A percentile compares a stretch with the other conserved stretches of the same genome.
phyloP scores from a whole-genome alignment of 2,329 filamentous ascomycete genomes.

The Ilyonectria robusta region DNA sequence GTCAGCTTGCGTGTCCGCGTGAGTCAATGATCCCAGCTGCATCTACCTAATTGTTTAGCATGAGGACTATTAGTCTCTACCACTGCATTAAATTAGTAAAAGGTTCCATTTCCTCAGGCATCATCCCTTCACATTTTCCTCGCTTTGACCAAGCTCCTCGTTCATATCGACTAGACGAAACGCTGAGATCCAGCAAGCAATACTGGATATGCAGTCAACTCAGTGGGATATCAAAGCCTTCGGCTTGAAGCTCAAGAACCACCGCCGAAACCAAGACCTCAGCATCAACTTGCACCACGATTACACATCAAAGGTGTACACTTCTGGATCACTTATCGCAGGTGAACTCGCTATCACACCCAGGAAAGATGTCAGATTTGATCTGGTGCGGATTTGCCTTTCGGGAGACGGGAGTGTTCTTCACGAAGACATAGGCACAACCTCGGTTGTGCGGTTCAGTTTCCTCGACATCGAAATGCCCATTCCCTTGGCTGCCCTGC shows the following conservation, averaged over 20 bases:
- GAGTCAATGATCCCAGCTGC: not conserved
- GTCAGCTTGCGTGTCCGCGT: not conserved
- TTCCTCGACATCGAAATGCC: constrained; percentile 1
- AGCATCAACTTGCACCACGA: not conserved
- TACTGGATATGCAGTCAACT: not conserved
- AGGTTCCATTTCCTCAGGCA: not conserved
- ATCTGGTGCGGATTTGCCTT: not conserved
- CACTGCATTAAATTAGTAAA: not conserved
- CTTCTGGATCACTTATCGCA: not conserved
- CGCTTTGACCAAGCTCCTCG: not conserved
- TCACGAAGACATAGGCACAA: not conserved
- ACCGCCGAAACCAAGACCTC: not conserved
- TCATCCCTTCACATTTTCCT: not conserved
- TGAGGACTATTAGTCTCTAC: not conserved
- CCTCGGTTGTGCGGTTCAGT: not conserved
- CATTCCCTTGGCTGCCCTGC: not conserved
- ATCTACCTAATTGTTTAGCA: not conserved
- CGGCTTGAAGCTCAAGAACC: not conserved
- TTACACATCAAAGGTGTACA: not conserved
- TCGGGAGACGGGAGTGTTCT: not conserved
- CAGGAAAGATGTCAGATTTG: not conserved
- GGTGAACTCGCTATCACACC: not conserved
- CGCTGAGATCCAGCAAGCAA: not conserved
- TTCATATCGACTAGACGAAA: not conserved
- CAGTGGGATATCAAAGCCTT: constrained; percentile 1